These are phyloP conservation scores for Drosera spatulata DNA, from an alignment of 179 eudicot species.

Conservation along the genomic window DNA sequence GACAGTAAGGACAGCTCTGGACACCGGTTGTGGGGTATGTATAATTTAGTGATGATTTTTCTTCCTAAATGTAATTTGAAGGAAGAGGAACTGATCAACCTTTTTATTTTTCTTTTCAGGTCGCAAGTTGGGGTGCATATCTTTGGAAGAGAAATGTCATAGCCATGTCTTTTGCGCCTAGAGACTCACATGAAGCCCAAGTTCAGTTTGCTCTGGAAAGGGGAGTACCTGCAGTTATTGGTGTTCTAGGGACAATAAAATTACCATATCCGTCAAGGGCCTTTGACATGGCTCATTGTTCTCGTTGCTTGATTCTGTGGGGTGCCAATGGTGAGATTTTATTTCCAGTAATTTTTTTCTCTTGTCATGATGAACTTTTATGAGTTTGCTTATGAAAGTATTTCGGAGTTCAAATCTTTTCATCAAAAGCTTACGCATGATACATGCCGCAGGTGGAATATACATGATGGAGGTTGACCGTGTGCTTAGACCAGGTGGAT, in stretches of 20 bases:
- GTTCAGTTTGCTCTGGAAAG: too few relatives aligned
- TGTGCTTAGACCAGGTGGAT: constrained; percentile 79
- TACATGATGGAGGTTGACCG: constrained; percentile 82
- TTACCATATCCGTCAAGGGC: constrained; percentile 67
- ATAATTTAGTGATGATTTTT: background rate
- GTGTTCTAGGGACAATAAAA: constrained; percentile 67
- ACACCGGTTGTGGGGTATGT: constrained; percentile 86
- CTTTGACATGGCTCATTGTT: constrained; percentile 83
- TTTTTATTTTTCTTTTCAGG: constrained; percentile 20
- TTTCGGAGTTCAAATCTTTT: background rate
- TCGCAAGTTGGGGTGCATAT: constrained; percentile 87
- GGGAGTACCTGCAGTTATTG: constrained; percentile 79
- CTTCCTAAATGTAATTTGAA: background rate
- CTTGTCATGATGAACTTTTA: background rate
- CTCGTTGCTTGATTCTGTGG: constrained; percentile 80
- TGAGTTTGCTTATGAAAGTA: background rate
- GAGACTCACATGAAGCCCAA: constrained; percentile 78
- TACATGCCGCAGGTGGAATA: constrained; percentile 41
- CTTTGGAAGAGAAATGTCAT: constrained; percentile 73
- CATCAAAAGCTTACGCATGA: background rate
- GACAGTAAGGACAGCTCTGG: constrained; percentile 69
- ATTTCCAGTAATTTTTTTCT: background rate
- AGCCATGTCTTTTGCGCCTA: constrained; percentile 82
- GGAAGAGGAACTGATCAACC: background rate
- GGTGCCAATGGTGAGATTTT: constrained; percentile 48